phyloP scores from a whole-genome alignment of 768 basidiomycete genomes.

The Cytidiella melzeri region DNA sequence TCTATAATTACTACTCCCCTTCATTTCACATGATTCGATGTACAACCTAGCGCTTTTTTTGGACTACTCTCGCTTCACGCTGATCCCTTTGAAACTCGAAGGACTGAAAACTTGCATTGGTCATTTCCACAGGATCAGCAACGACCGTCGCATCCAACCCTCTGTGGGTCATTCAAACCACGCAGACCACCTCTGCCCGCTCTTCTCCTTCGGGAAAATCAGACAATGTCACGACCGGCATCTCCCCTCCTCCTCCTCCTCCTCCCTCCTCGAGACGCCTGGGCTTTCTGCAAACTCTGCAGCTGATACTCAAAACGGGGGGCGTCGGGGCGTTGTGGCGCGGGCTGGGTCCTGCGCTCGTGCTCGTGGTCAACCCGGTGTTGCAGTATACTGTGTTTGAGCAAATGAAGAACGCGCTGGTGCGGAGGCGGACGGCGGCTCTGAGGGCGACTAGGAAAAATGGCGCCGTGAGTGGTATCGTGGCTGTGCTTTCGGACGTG shows the following conservation, averaged over 20 bases:
- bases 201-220: slow-evolving; percentile 37
- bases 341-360: slow-evolving; percentile 89
- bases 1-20: no score
- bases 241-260: slow-evolving; percentile 25
- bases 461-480: slow-evolving; percentile 21
- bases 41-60: no score
- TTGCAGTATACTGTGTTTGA: slow-evolving; percentile 94
- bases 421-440: slow-evolving; percentile 53
- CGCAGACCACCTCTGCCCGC: slow-evolving; percentile 44
- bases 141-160: slow-evolving; percentile 90
- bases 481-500: slow-evolving; percentile 63
- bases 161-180: slow-evolving; percentile 95
- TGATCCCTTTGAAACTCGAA: no score
- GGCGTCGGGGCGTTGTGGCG: slow-evolving; percentile 86
- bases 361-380: slow-evolving; percentile 92
- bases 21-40: no score
- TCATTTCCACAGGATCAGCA: slow-evolving; percentile 59
- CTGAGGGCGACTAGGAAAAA: slow-evolving; percentile 41
- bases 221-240: slow-evolving; percentile 26
- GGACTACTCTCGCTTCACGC: no score
- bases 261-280: slow-evolving; percentile 40
- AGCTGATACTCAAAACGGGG: slow-evolving; percentile 63
- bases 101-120: no score
- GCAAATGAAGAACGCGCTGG: slow-evolving; percentile 82
- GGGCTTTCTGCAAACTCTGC: slow-evolving; percentile 59